These are phyloP conservation scores for Geranium incanum DNA, from an alignment of 441 rosid species.

Conservation along the genomic window DNA sequence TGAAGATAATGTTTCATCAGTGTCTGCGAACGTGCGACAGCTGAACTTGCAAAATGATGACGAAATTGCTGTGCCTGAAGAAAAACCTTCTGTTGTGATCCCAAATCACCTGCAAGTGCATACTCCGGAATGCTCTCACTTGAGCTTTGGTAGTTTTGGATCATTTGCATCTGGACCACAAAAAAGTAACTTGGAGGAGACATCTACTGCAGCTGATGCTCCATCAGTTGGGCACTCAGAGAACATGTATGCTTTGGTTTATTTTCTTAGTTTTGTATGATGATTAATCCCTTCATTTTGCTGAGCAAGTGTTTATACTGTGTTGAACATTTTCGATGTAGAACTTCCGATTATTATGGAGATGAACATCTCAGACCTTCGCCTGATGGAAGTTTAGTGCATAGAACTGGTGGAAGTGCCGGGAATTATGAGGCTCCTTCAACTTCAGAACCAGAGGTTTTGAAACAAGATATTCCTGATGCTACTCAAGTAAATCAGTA, in stretches of 20 bases:
- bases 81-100: slow-evolving; percentile 75
- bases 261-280: background rate
- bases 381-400: slow-evolving; percentile 46
- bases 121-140: slow-evolving; percentile 69
- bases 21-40: slow-evolving; percentile 51
- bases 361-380: slow-evolving; percentile 59
- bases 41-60: slow-evolving; percentile 51
- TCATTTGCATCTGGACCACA: slow-evolving; percentile 46
- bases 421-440: slow-evolving; percentile 56
- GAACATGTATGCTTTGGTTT: slow-evolving; percentile 38
- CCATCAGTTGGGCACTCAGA: slow-evolving; percentile 50
- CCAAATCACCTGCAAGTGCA: slow-evolving; percentile 90
- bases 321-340: slow-evolving; percentile 24
- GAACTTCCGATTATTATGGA: slow-evolving; percentile 65
- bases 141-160: slow-evolving; percentile 97
- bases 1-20: slow-evolving; percentile 51
- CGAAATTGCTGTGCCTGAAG: slow-evolving; percentile 40
- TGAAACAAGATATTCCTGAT: slow-evolving; percentile 60
- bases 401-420: slow-evolving; percentile 38
- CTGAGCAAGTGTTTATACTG: slow-evolving; percentile 10
- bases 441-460: slow-evolving; percentile 51
- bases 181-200: slow-evolving; percentile 54
- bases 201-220: slow-evolving; percentile 46
- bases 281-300: background rate
- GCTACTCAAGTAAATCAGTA: slow-evolving; percentile 56